Base-by-base conservation (phyloP, 208 protist species). In the Wallacemonas sp. region DNA sequence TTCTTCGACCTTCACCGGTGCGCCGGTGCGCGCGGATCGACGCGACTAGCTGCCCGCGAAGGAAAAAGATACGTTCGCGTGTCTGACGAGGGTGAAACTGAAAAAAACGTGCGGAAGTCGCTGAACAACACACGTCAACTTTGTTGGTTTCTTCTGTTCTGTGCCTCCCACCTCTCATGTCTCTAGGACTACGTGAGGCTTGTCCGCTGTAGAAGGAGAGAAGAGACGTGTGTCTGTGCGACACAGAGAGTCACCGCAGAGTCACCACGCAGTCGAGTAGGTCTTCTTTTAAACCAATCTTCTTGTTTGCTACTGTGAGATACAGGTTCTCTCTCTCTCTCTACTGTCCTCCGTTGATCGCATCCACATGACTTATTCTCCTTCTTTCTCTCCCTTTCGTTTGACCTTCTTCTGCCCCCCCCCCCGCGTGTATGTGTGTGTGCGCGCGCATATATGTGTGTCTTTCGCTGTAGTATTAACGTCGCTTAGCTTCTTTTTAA, bases 341-440 rank as follows among this genome's bases (percentile, higher is more conserved):
- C 62, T 34, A 60, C 32, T 38, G 4, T 33, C 36, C 21, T 10
- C 22, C 57, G 30, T 22, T 27, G 46, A 45, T 22, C 15, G 24
- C 33, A 62, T 39, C 15, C 37, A 41, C 19, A 48, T 53, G 9
- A 22, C 21, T 57, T 37, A 59, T 39, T 57, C 33, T 52, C 32
- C 65, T 55, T 59, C 44, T 69, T 15, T 63, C 57, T 33, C 15
- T 66, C 3, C 17, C 24, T 57, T 17, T 66, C 21, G 29, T 29
- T 69, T 33, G 30, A 17, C 55, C 32, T 21, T 41, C 44, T 68
- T 42, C 55, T 44, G 9, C 24, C 30, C 34, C 13, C 46, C 21
- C 8, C 24, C 24, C 46, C 59, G 33, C 9, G 9, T 12, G 3
- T 38, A 6, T 54, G 27, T 48, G 8, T 17, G 3, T 41, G 50